These are phyloP conservation scores for Paraglomus occultum DNA, from an alignment of 192 early-diverging fungal species.

Conservation along the genomic window DNA sequence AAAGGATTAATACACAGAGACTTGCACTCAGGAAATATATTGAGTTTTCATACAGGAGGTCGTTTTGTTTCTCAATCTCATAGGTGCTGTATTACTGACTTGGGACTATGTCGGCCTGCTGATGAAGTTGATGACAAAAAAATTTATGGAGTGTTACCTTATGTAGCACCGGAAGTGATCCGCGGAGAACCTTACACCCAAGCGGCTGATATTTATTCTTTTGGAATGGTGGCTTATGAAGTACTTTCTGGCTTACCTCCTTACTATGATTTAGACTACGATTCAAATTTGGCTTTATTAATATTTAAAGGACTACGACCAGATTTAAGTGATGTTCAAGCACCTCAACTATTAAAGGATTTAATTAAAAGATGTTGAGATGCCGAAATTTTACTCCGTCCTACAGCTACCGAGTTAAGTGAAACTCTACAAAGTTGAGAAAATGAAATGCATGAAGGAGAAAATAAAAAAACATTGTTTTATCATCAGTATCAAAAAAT, in stretches of 20 bases:
- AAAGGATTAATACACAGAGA: background rate
- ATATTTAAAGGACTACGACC: slow-evolving; percentile 8
- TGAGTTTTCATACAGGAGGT: too few species aligned
- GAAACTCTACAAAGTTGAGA: too few species aligned
- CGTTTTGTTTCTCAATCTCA: too few species aligned
- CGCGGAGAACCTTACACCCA: background rate
- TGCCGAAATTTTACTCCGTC: background rate
- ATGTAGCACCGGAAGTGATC: slow-evolving; percentile 10
- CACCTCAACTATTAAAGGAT: background rate
- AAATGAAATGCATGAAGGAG: too few species aligned
- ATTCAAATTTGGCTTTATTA: background rate
- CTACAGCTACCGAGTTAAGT: slow-evolving; percentile 4
- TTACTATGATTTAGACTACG: background rate
- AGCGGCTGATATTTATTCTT: slow-evolving; percentile 7
- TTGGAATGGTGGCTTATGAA: slow-evolving; percentile 16
- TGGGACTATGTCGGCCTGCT: slow-evolving; percentile 16
- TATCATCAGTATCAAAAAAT: too few species aligned
- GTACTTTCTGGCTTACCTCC: background rate
- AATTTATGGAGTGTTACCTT: slow-evolving; percentile 20
- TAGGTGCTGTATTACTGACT: background rate
- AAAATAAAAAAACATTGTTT: too few species aligned
- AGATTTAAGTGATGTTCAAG: background rate
- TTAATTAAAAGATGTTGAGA: slow-evolving; percentile 5
- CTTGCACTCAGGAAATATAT: slow-evolving; percentile 10
- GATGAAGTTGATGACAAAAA: background rate